These are phyloP conservation scores for Flaveria trinervia DNA, from an alignment of 129 eudicot species.

Conservation along the genomic window DNA sequence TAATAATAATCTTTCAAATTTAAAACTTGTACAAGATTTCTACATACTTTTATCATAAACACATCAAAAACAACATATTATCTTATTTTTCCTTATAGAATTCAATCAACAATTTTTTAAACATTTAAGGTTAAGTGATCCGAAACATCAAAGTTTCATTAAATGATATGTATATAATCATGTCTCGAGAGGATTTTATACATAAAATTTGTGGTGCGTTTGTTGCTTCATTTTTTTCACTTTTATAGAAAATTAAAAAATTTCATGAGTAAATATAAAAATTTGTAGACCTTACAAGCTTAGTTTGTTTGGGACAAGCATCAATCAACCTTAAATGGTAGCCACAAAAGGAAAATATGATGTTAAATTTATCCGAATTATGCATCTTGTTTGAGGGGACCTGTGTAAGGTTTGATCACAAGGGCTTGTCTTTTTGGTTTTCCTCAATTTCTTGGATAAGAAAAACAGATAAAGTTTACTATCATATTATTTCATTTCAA, in stretches of 20 bases:
- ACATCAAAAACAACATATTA: too few species aligned
- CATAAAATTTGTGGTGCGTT: neutral
- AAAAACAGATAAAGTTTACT: neutral
- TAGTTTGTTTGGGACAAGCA: constrained; percentile 28
- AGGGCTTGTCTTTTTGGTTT: constrained; percentile 34
- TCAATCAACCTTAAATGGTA: constrained; percentile 40
- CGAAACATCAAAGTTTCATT: constrained; percentile 1
- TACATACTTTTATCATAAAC: too few species aligned
- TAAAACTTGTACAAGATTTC: too few species aligned
- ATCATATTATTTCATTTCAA: neutral
- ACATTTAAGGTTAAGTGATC: too few species aligned
- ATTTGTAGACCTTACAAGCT: constrained; percentile 28
- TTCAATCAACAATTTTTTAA: too few species aligned
- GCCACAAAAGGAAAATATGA: constrained; percentile 38
- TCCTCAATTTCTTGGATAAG: neutral
- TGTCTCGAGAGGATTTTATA: constrained; percentile 13
- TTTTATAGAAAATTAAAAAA: neutral
- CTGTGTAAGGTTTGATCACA: constrained; percentile 36
- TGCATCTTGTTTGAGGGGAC: constrained; percentile 43
- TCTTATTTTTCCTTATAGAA: too few species aligned
- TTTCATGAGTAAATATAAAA: constrained; percentile 16
- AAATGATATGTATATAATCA: neutral
- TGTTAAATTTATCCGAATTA: constrained; percentile 38
- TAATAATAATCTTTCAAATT: too few species aligned
- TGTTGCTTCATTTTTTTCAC: neutral